Base-by-base conservation (phyloP, 78 protist species). In the Dictyostelium citrinum region DNA sequence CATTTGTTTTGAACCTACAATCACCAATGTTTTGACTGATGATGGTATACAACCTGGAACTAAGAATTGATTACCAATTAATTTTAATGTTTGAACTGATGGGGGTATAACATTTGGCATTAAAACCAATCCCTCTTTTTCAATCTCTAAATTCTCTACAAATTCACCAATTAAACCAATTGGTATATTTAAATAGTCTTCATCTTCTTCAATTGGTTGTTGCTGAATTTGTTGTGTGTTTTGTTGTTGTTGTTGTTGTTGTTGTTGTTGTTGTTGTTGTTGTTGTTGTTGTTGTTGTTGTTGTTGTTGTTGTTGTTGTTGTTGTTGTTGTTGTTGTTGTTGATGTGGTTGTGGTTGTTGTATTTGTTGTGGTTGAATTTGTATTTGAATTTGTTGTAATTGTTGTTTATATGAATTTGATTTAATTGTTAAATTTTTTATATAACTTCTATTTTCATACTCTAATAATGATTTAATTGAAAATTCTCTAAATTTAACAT, bases 91-190 rank as follows among this genome's bases (percentile, higher is more conserved):
- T 70, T 27, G 33, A 31, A 70, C 77, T 33, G 77, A 70, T 29
- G 33, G 39, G 31, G 77, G 77, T 12, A 70, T 70, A 31, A 33
- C 77, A 33, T 33, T 12, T 33, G 77, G 77, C 12, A 16, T 17
- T 5, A 70, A 31, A 5, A 70, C n/a, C 1, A 70, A 70, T 12
- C 77, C 77, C 17, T 70, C 43, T 33, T 70, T 70, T 29, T 70
- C 77, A 33, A 70, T 70, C 37, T 70, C 77, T 70, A 70, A 70
- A 70, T 70, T 70, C 20, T 70, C 77, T 5, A 70, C 77, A 70
- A 70, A 70, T 31, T 35, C 43, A 3, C 46, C 46, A 70, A 70
- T 70, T 33, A 70, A 33, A 4, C 77, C 77, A 70, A 70, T 6
- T 70, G 77, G 77, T 33, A 70, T 16, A 70, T 70, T 70, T 33